phyloP scores from a whole-genome alignment of 805 yeast genomes.

The Candida vaughaniae region DNA sequence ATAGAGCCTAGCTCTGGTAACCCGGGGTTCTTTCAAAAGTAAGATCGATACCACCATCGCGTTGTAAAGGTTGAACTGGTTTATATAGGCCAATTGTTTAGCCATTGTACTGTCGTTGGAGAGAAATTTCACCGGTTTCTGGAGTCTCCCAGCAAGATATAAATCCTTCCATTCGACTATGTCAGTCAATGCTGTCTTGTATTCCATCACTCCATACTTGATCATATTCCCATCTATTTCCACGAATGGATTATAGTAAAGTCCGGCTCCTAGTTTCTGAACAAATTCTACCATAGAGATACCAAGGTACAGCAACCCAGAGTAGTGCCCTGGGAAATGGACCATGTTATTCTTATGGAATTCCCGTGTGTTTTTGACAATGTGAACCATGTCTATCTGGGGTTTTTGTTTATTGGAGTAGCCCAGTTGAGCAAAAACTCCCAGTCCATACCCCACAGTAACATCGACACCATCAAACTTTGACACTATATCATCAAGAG shows the following conservation, averaged over 20 bases:
- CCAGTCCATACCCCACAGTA: conserved; percentile 87
- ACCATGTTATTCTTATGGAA: conserved; percentile 77
- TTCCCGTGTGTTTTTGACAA: conserved; percentile 67
- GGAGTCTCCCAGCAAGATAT: conserved; percentile 89
- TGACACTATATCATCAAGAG: not conserved
- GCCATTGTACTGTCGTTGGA: not conserved
- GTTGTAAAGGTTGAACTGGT: conserved; percentile 72
- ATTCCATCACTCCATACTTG: conserved; percentile 85
- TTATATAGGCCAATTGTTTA: conserved; percentile 50
- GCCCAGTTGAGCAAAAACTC: conserved; percentile 73
- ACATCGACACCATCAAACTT: not conserved
- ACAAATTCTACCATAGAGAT: conserved; percentile 29
- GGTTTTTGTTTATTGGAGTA: conserved; percentile 36
- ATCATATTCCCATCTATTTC: conserved; percentile 49
- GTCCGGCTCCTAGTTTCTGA: conserved; percentile 47
- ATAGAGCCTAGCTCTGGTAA: conserved; percentile 67
- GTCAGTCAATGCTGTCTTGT: conserved; percentile 61
- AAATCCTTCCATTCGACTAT: conserved; percentile 81
- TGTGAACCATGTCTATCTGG: conserved; percentile 84
- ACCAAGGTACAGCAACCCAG: conserved; percentile 62
- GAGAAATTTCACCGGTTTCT: conserved; percentile 79
- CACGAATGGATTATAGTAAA: conserved; percentile 91
- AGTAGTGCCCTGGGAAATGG: conserved; percentile 75
- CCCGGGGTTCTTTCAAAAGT: conserved; percentile 34
- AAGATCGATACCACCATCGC: conserved; percentile 73